These are phyloP conservation scores for Naematelia encephala DNA, from an alignment of 768 basidiomycete genomes.

Conservation along the genomic window DNA sequence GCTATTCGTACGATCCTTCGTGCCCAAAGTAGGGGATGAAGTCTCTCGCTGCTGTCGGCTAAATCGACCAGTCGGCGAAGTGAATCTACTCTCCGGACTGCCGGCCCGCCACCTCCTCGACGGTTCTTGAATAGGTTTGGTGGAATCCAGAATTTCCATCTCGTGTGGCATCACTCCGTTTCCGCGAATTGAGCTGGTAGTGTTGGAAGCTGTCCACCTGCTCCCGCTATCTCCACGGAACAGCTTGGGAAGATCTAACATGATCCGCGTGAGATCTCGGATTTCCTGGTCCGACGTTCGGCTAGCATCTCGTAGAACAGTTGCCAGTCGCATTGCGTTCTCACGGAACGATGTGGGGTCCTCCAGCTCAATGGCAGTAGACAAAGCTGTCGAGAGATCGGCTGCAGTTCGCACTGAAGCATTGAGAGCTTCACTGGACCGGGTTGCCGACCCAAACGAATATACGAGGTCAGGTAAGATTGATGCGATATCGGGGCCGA, in stretches of 20 bases:
- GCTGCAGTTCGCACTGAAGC: constrained; percentile 18
- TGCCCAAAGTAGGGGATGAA: too few relatives aligned
- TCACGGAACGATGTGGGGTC: constrained; percentile 9
- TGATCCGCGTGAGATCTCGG: constrained; percentile 34
- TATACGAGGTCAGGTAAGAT: constrained; percentile 22
- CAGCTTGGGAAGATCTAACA: constrained; percentile 36
- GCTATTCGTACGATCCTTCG: neutral
- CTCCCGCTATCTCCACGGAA: constrained; percentile 6
- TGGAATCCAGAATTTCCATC: constrained; percentile 5
- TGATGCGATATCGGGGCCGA: constrained; percentile 18
- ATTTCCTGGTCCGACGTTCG: constrained; percentile 34
- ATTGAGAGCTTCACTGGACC: constrained; percentile 28
- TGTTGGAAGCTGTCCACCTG: constrained; percentile 9
- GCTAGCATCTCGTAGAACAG: constrained; percentile 23
- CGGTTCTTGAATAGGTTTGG: neutral
- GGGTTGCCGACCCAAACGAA: constrained; percentile 23
- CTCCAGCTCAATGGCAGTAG: constrained; percentile 19
- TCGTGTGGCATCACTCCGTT: neutral
- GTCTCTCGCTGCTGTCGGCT: neutral
- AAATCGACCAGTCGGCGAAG: constrained; percentile 2
- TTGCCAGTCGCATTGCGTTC: constrained; percentile 15
- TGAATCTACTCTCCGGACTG: neutral
- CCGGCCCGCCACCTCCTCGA: neutral
- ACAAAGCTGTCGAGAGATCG: constrained; percentile 16
- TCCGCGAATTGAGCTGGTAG: constrained; percentile 8